phyloP scores from a whole-genome alignment of 257 asterid genomes.

The Solanum piurae region DNA sequence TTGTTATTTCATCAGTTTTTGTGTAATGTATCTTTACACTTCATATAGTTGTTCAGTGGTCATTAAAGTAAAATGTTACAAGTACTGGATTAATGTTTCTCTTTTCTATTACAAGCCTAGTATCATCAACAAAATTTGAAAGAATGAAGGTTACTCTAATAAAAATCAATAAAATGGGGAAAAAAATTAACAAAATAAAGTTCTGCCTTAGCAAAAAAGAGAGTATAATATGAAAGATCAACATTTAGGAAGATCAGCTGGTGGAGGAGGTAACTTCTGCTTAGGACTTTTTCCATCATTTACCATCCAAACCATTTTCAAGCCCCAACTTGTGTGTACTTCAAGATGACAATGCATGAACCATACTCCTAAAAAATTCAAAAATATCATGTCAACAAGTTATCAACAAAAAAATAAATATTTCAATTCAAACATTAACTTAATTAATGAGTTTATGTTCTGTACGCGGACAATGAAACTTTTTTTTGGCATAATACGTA shows the following conservation, averaged over 20 bases:
- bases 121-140: background rate
- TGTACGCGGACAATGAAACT: background rate
- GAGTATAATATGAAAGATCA: constrained; percentile 1
- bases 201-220: background rate
- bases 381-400: background rate
- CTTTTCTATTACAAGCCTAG: background rate
- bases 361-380: constrained; percentile 40
- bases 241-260: constrained; percentile 68
- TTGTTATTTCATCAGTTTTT: background rate
- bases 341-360: constrained; percentile 71
- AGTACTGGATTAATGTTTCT: background rate
- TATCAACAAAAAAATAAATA: background rate
- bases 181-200: too few species aligned
- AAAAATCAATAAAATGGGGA: background rate
- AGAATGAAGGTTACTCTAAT: background rate
- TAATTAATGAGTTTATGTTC: background rate
- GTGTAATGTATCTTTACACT: background rate
- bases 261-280: constrained; percentile 63
- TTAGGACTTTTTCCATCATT: constrained; percentile 37
- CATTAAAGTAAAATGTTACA: background rate
- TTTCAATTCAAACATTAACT: background rate
- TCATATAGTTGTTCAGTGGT: background rate
- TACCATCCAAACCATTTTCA: constrained; percentile 69
- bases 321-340: constrained; percentile 70
- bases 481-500: background rate